phyloP scores from a whole-genome alignment of 345 rosid species.

The Linum usitatissimum region DNA sequence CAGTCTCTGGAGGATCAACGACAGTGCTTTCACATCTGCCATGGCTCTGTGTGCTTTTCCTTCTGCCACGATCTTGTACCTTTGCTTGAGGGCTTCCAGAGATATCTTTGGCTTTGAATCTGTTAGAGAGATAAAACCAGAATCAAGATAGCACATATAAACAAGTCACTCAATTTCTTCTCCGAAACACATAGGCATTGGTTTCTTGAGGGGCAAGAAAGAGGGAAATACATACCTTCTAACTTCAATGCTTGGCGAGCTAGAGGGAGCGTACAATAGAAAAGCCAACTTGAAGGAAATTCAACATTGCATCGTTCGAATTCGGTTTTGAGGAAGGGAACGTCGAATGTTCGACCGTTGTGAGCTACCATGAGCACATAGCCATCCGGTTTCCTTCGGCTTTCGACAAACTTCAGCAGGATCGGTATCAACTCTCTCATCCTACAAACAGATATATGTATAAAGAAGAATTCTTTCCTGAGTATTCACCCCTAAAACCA shows the following conservation, averaged over 20 bases:
- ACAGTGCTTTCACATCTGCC: constrained; percentile 57
- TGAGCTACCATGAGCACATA: constrained; percentile 59
- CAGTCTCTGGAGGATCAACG: constrained; percentile 55
- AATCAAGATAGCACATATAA: too few relatives aligned
- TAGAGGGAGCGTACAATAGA: constrained; percentile 57
- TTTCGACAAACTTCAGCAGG: constrained; percentile 45
- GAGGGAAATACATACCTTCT: constrained; percentile 32
- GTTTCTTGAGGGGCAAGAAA: neutral
- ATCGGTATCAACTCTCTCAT: constrained; percentile 78
- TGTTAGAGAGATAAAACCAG: constrained; percentile 10
- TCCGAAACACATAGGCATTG: neutral
- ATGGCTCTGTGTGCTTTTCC: constrained; percentile 85
- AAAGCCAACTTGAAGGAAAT: constrained; percentile 61
- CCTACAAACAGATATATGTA: constrained; percentile 30
- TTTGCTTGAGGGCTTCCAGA: constrained; percentile 38
- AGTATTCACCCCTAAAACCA: neutral
- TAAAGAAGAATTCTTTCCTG: neutral
- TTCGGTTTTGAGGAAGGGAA: constrained; percentile 58
- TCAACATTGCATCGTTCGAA: constrained; percentile 53
- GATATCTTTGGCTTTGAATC: constrained; percentile 27
- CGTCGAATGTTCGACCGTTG: constrained; percentile 69
- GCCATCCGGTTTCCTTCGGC: constrained; percentile 78
- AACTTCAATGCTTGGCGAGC: constrained; percentile 54
- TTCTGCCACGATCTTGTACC: constrained; percentile 26
- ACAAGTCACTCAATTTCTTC: too few relatives aligned